Evolutionary conservation across 306 rosid genomes (phyloP), one percentile per base, ranked within the genome.

Genomic region (Lotus japonicus): DNA sequence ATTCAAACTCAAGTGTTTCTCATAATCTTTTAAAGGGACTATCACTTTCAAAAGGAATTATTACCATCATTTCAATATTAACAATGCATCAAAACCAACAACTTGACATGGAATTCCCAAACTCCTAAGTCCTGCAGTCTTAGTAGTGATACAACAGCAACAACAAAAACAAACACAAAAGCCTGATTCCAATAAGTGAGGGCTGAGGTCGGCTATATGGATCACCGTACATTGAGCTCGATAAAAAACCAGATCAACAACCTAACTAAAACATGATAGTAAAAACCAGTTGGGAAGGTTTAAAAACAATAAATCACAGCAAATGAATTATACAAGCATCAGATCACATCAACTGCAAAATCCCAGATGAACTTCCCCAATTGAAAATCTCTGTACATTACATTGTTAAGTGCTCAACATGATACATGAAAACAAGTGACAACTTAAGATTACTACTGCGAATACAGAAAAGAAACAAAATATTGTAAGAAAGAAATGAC

Each of bases 401-500:
- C n/a, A 13, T n/a, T 33, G 50, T 58, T 28, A 5, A 51, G 45
- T 14, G 44, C 68, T 57, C 52, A 49, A 35, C 23, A 50, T 10
- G 39, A 54, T 12, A 57, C 56, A 44, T 4, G 3, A 58, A 13
- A 5, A 18, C 55, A 48, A 14, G 19, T 51, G 7, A 31, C 10
- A 13, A 15, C 35, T 60, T 21, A 17, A 7, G 8, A 71, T 39
- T 13, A 46, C 66, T 13, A 31, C n/a, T n/a, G n/a, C n/a, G 36
- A 5, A 26, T n/a, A n/a, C n/a, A 10, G 70, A 51, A 35, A 59
- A 59, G 44, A 11, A 48, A 45, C 51, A 65, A 74, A 70, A 50
- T 9, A 67, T 18, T 19, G 62, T 64, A 51, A 71, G 73, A 80
- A 72, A 26, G 28, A 73, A 80, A 35, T 66, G 75, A 92, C 98